These are phyloP conservation scores for Pontederia paniculata DNA, from an alignment of 176 grass and related monocot species.

Conservation along the genomic window DNA sequence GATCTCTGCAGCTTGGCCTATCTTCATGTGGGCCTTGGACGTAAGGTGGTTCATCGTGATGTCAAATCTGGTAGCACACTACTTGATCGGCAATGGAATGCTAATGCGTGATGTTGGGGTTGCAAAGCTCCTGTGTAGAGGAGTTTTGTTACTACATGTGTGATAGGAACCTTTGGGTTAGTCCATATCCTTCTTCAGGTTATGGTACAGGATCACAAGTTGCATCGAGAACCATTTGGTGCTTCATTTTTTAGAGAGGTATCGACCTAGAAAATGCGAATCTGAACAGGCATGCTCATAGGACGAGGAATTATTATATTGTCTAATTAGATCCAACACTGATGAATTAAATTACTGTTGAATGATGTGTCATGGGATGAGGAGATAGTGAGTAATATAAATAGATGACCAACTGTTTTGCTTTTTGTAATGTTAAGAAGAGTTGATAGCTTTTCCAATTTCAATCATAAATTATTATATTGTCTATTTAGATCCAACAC, in stretches of 20 bases:
- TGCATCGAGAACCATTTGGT: constrained; percentile 31
- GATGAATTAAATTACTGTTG: too few species aligned
- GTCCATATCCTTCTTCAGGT: not conserved
- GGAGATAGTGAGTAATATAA: constrained; percentile 20
- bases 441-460: too few species aligned
- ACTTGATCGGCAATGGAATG: constrained; percentile 68
- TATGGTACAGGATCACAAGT: constrained; percentile 47
- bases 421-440: too few species aligned
- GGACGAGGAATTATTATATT: constrained; percentile 2
- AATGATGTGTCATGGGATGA: too few species aligned
- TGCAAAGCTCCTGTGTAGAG: constrained; percentile 67
- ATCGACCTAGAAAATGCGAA: constrained; percentile 40
- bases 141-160: constrained; percentile 62
- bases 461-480: too few species aligned
- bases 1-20: constrained; percentile 65
- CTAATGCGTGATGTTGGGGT: constrained; percentile 85
- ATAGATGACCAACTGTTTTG: not conserved
- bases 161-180: constrained; percentile 96
- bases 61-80: constrained; percentile 97
- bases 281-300: constrained; percentile 35
- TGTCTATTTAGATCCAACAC: too few species aligned
- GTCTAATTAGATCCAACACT: too few species aligned
- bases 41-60: constrained; percentile 87
- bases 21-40: constrained; percentile 91
- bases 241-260: constrained; percentile 22